Conservation (phyloP, 352 stramenopile genomes). For the Phytophthora pseudosyringae region DNA sequence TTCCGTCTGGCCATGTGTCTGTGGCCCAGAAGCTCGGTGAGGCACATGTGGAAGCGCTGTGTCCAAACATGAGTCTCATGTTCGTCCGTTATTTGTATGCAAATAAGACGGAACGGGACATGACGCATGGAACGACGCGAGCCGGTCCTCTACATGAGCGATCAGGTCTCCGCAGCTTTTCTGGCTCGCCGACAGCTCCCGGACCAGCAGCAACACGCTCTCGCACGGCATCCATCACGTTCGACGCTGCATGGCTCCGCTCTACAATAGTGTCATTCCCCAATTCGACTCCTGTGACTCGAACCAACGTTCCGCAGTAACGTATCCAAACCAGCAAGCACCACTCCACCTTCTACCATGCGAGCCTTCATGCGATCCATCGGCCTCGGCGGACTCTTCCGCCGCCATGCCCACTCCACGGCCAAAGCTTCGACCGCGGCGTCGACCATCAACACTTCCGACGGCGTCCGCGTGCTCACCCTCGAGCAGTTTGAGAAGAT, state of each 20-base stretch:
- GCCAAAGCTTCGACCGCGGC: not conserved
- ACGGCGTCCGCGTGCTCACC: conserved; percentile 45
- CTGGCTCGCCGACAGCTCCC: conserved; percentile 21
- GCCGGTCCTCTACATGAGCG: conserved; percentile 22
- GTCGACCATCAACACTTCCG: conserved; percentile 10
- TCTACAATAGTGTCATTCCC: conserved; percentile 39
- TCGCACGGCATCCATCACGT: conserved; percentile 15
- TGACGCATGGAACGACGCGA: conserved; percentile 6
- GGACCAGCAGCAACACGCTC: conserved; percentile 4
- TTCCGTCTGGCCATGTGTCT: conserved; percentile 31
- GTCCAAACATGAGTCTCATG: conserved; percentile 25
- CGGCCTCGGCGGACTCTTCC: conserved; percentile 67
- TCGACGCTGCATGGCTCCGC: conserved; percentile 2
- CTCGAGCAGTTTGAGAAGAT: conserved; percentile 48
- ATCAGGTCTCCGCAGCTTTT: conserved; percentile 31
- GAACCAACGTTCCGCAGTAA: conserved; percentile 30
- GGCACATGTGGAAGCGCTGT: not conserved
- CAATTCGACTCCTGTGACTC: conserved; percentile 35
- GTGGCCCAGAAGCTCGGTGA: conserved; percentile 11
- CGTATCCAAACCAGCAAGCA: conserved; percentile 14
- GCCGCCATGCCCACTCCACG: conserved; percentile 21
- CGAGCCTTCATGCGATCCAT: conserved; percentile 72
- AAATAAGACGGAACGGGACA: conserved; percentile 8
- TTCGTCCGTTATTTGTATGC: not conserved
- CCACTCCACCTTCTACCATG: conserved; percentile 43